phyloP scores from a whole-genome alignment of 208 protist species.

The Leishmania martiniquensis region DNA sequence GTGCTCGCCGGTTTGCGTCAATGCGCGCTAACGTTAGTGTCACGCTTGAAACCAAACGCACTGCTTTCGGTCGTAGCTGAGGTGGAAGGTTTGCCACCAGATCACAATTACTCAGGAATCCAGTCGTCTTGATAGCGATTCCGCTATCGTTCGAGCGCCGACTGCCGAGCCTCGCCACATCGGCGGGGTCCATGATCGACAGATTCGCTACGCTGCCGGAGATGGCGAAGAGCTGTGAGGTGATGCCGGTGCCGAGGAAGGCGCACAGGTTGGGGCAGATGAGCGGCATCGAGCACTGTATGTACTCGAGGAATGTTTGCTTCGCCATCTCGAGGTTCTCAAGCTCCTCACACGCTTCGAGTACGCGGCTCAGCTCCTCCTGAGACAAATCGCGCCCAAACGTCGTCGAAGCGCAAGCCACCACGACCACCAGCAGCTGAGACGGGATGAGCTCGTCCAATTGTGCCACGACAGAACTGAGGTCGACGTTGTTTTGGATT shows the following conservation, averaged over 20 bases:
- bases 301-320: slow-evolving; percentile 93
- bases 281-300: slow-evolving; percentile 91
- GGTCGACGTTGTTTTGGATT: slow-evolving; percentile 85
- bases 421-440: slow-evolving; percentile 85
- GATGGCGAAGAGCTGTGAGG: slow-evolving; percentile 92
- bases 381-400: slow-evolving; percentile 57
- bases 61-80: slow-evolving; percentile 83
- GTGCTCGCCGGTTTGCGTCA: slow-evolving; percentile 77
- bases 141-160: slow-evolving; percentile 62
- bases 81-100: slow-evolving; percentile 81
- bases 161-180: slow-evolving; percentile 78
- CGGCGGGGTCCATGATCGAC: slow-evolving; percentile 68
- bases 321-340: slow-evolving; percentile 91
- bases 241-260: slow-evolving; percentile 91
- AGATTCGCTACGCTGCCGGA: slow-evolving; percentile 75
- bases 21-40: slow-evolving; percentile 78
- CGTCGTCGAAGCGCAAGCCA: slow-evolving; percentile 90
- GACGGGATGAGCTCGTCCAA: slow-evolving; percentile 86
- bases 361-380: slow-evolving; percentile 65
- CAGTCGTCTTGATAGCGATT: slow-evolving; percentile 77
- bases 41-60: slow-evolving; percentile 71
- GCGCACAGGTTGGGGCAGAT: slow-evolving; percentile 93
- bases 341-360: slow-evolving; percentile 90
- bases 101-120: slow-evolving; percentile 89
- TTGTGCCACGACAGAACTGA: slow-evolving; percentile 60